These are phyloP conservation scores for Cyclotella baltica DNA, from an alignment of 108 stramenopile species.

Conservation along the genomic window DNA sequence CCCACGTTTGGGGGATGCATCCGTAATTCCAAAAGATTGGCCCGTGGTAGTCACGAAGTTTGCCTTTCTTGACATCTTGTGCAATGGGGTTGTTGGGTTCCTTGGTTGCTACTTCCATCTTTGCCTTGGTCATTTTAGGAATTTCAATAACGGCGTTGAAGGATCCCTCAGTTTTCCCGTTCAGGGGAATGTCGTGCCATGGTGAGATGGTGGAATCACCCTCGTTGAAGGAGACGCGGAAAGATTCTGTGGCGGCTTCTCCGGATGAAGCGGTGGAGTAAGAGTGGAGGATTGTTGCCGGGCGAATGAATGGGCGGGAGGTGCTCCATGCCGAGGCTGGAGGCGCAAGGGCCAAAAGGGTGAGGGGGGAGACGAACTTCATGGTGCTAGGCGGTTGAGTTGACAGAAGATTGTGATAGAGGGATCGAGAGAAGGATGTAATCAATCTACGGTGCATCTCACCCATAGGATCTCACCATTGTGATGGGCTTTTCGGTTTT, in stretches of 20 bases:
- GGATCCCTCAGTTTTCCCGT: constrained; percentile 54
- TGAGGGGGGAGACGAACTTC: constrained; percentile 69
- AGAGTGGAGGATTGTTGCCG: constrained; percentile 59
- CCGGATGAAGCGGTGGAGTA: constrained; percentile 68
- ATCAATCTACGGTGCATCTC: constrained; percentile 8
- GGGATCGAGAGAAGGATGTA: constrained; percentile 9
- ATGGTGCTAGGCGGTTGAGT: constrained; percentile 39
- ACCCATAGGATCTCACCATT: too few relatives aligned
- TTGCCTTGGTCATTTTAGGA: constrained; percentile 98
- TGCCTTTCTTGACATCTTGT: constrained; percentile 99
- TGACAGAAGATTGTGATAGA: background rate
- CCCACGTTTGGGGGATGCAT: constrained; percentile 99
- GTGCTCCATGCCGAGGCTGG: constrained; percentile 67
- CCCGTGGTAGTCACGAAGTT: constrained; percentile 97
- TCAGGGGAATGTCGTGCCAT: constrained; percentile 91
- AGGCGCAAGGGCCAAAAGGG: constrained; percentile 59
- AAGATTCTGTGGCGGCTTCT: constrained; percentile 83
- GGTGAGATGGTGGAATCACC: constrained; percentile 70
- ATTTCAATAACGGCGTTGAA: constrained; percentile 98
- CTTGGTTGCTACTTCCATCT: constrained; percentile 99
- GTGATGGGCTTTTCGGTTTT: too few relatives aligned
- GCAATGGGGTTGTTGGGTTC: constrained; percentile 97
- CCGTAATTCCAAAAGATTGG: constrained; percentile 99
- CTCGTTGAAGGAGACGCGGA: constrained; percentile 83
- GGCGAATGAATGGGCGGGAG: constrained; percentile 31